Evolutionary conservation across 495 filamentous ascomycete genomes (phyloP).

Genomic region (Penicillium mononematosum): DNA sequence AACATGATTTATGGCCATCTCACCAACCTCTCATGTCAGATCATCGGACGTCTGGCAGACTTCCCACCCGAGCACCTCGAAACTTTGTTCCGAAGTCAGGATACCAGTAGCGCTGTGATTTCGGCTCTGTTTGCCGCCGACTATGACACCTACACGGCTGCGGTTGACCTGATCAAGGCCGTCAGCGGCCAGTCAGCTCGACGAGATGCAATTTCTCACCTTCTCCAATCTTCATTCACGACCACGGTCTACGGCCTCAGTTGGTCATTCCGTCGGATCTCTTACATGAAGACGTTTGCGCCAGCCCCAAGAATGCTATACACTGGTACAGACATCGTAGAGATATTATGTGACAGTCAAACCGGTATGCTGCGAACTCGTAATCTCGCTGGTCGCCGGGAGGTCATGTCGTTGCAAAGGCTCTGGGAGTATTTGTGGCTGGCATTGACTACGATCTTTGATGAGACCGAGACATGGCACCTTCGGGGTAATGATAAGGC

Average conservation of each 20-base stretch:
- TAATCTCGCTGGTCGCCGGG: constrained; percentile 54
- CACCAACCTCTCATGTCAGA: constrained; percentile 63
- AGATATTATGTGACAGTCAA: constrained; percentile 77
- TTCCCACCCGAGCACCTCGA: constrained; percentile 65
- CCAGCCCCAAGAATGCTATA: constrained; percentile 70
- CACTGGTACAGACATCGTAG: constrained; percentile 70
- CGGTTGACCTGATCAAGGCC: constrained; percentile 76
- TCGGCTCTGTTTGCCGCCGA: constrained; percentile 69
- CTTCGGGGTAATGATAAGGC: constrained; percentile 64
- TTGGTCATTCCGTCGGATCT: constrained; percentile 58
- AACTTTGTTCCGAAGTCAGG: constrained; percentile 59
- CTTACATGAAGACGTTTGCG: constrained; percentile 58
- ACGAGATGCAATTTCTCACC: constrained; percentile 68
- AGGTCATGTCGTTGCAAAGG: constrained; percentile 60
- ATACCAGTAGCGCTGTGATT: constrained; percentile 64
- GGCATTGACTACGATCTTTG: constrained; percentile 74
- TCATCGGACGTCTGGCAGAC: constrained; percentile 73
- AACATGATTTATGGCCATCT: constrained; percentile 71
- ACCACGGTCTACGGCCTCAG: constrained; percentile 60
- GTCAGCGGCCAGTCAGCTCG: constrained; percentile 68
- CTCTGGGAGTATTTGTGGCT: constrained; percentile 87
- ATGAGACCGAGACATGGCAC: constrained; percentile 77
- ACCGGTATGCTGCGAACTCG: constrained; percentile 74
- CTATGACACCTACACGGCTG: constrained; percentile 66
- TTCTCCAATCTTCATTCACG: constrained; percentile 62